These are phyloP conservation scores for Penicillium sp. DNA, from an alignment of 2,329 filamentous ascomycete species.

Conservation along the genomic window DNA sequence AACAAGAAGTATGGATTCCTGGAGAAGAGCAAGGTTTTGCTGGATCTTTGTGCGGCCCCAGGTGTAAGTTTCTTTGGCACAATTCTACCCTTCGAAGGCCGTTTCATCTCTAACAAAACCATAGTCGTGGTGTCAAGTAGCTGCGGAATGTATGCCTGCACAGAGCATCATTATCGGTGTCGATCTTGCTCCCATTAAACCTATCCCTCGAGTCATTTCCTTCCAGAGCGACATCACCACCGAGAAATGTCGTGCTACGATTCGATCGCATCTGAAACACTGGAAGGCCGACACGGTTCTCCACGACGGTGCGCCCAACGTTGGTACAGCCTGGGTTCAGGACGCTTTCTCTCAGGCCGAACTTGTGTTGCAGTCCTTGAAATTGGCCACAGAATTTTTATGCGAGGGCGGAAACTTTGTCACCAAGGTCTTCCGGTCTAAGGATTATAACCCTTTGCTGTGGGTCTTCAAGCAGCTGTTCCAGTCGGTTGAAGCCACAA, in stretches of 20 bases:
- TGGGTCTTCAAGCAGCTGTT: constrained; percentile 99
- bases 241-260: constrained; percentile 89
- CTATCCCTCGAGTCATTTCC: constrained; percentile 89
- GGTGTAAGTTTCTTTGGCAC: constrained; percentile 62
- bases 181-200: constrained; percentile 92
- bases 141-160: constrained; percentile 89
- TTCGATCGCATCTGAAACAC: constrained; percentile 86
- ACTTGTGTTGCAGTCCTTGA: constrained; percentile 85
- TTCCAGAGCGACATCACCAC: constrained; percentile 99
- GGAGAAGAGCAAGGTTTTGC: constrained; percentile 91
- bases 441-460: constrained; percentile 92
- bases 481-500: constrained; percentile 92
- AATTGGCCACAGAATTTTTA: constrained; percentile 91
- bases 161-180: constrained; percentile 91
- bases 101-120: constrained; percentile 26
- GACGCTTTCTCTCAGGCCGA: constrained; percentile 98
- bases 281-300: constrained; percentile 96
- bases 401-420: constrained; percentile 89
- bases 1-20: constrained; percentile 99
- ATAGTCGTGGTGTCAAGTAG: constrained; percentile 93
- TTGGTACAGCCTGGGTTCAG: constrained; percentile 96
- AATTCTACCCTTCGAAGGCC: not conserved
- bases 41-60: constrained; percentile 97
- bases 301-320: constrained; percentile 96
- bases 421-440: constrained; percentile 95